Base-by-base conservation (phyloP, 108 stramenopile genomes). In the Seminavis robusta region DNA sequence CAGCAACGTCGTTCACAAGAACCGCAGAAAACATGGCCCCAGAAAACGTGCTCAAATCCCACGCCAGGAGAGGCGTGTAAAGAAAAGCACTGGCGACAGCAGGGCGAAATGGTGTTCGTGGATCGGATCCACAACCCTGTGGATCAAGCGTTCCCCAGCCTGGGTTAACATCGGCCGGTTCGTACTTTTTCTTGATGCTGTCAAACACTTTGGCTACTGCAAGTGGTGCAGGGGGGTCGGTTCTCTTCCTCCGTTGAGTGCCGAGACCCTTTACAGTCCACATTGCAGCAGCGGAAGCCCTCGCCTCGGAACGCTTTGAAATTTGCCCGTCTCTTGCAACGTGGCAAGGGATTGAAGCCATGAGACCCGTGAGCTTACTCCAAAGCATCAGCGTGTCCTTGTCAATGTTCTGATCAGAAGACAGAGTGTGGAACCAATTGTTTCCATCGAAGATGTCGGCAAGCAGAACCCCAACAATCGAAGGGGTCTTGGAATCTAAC, bases 31-130 rank as follows among this genome's bases (percentile, higher is more conserved):
- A 85, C 10, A 90, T 37, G 6, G 87, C 89, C 16, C 89, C 93
- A 26, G 88, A 71, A 8, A 88, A 69, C 6, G 77, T 85, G 52
- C 72, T 87, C 42, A 94, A 60, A 57, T 94, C 93, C 93, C 93
- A 94, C n/a, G 86, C 74, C 20, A 94, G 71, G 11, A 91, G 33
- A 36, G 93, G 93, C 15, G 76, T 67, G 49, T 87, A 89, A n/a
- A 89, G 65, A 55, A 83, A 94, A 3, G 84, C 81, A 29, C 61
- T 71, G 15, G 89, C 90, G 1, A 90, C 74, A 19, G 75, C 86
- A 19, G 88, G 92, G 47, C 92, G 83, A 59, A 90, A 93, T 13
- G 84, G 82, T 0, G 55, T 15, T n/a, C n/a, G n/a, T n/a, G n/a
- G n/a, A n/a, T n/a, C n/a, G 42, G 52, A 37, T 4, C 50, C 46